Evolutionary conservation across 305 asterid species (phyloP).

Genomic region (Caryopteris hybrid): DNA sequence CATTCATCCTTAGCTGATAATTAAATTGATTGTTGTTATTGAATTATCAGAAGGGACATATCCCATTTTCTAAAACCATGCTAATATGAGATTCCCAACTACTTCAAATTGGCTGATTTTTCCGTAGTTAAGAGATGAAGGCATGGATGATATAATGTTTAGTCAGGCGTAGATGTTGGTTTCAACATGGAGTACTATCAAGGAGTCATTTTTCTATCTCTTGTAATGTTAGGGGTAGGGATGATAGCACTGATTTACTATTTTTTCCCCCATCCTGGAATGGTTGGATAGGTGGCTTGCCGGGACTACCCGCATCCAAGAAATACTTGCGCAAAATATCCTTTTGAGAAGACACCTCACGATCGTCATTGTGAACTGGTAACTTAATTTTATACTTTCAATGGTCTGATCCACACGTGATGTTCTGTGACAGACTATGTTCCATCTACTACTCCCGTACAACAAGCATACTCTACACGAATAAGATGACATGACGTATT

Average conservation of each 20-base stretch:
- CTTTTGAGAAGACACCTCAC: slow-evolving; percentile 57
- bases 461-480: too few relatives aligned
- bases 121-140: too few relatives aligned
- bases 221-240: neutral
- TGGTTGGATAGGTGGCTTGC: slow-evolving; percentile 61
- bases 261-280: neutral
- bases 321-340: slow-evolving; percentile 44
- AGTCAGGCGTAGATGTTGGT: too few relatives aligned
- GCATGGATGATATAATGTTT: too few relatives aligned
- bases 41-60: neutral
- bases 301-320: slow-evolving; percentile 85
- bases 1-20: neutral
- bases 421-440: neutral
- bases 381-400: neutral
- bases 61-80: neutral
- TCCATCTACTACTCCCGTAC: neutral
- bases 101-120: neutral
- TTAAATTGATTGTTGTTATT: neutral
- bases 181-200: neutral
- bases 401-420: neutral
- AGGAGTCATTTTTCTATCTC: neutral
- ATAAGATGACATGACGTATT: too few relatives aligned
- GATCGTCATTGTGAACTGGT: slow-evolving; percentile 49
- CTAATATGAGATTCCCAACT: neutral
- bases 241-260: neutral